A percentile compares a stretch with the other conserved stretches of the same genome.
Evolutionary conservation across 371 early-diverging fungal species (phyloP).

Genomic region (Thermomucor indicae-seudaticae): DNA sequence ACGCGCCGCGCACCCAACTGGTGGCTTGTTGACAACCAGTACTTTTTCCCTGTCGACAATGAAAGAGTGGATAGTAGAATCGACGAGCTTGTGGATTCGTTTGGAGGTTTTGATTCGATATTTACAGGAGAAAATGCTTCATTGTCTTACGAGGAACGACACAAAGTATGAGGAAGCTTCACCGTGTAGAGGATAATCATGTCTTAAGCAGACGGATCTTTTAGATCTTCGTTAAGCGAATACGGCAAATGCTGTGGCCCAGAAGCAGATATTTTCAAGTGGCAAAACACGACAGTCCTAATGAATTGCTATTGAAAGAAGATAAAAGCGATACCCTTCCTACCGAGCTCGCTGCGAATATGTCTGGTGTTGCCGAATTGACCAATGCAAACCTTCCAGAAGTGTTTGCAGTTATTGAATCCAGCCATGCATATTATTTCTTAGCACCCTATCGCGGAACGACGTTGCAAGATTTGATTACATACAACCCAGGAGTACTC

Average conservation of each 20-base stretch:
- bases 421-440: slow-evolving; percentile 51
- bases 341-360: not conserved
- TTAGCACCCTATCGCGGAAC: slow-evolving; percentile 55
- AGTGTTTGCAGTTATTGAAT: slow-evolving; percentile 57
- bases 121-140: not conserved
- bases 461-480: slow-evolving; percentile 58
- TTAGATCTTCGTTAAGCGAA: slow-evolving; percentile 30
- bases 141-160: too few relatives aligned
- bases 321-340: not conserved
- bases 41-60: too few relatives aligned
- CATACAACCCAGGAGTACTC: slow-evolving; percentile 60
- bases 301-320: slow-evolving; percentile 19
- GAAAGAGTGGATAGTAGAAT: slow-evolving; percentile 1
- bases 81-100: slow-evolving; percentile 2
- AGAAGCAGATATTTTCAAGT: slow-evolving; percentile 31
- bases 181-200: too few relatives aligned
- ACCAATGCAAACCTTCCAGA: slow-evolving; percentile 52
- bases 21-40: too few relatives aligned
- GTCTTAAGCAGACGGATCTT: too few relatives aligned
- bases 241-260: slow-evolving; percentile 40
- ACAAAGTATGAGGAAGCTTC: too few relatives aligned
- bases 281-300: slow-evolving; percentile 3
- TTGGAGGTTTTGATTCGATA: slow-evolving; percentile 3
- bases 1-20: too few relatives aligned
- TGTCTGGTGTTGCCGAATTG: slow-evolving; percentile 14